Evolutionary conservation across 2,329 filamentous ascomycete species (phyloP), one percentile per base, ranked within the genome.

Genomic region (Lachnellula arida): DNA sequence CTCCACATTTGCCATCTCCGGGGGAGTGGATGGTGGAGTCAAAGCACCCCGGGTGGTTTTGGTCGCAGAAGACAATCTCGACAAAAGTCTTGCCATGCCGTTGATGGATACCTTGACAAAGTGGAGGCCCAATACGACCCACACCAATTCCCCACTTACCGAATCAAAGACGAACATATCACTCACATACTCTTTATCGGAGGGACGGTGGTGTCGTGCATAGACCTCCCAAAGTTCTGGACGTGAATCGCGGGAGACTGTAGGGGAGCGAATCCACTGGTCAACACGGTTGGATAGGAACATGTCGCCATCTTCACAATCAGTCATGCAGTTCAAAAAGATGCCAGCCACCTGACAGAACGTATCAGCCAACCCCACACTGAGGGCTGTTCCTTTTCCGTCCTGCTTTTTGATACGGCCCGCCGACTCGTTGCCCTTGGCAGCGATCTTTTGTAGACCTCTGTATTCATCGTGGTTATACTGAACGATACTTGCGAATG

Each of bases 341-440:
- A 75, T 64, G 3, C 73, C 73, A 15, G 49, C 71, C 0, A 74
- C 66, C 56, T 75, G 74, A 35, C 68, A 60, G 56, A 74, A 71
- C 2, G 47, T 55, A 49, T 76, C 74, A 9, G 58, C 47, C 19
- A 71, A 56, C 8, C 17, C 15, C 5, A 32, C 23, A 15, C 43
- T 42, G 8, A 46, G 25, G 15, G 14, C 32, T 6, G 50, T 53
- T 14, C 46, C 40, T 15, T 28, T 28, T 11, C 5, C 22, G 25
- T 46, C 28, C 23, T 34, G 15, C 42, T 53, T 53, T 9, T 19
- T 39, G 6, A 57, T 40, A 8, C 47, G 51, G 15, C 55, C 53
- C 9, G 56, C 56, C 3, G 40, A 53, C 32, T 50, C 39, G 6
- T 23, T 42, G 14, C 35, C 32, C 12, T 37, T 19, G n/a, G 46